These are phyloP conservation scores for Penicillium crustosum DNA, from an alignment of 2,329 filamentous ascomycete species.

Conservation along the genomic window DNA sequence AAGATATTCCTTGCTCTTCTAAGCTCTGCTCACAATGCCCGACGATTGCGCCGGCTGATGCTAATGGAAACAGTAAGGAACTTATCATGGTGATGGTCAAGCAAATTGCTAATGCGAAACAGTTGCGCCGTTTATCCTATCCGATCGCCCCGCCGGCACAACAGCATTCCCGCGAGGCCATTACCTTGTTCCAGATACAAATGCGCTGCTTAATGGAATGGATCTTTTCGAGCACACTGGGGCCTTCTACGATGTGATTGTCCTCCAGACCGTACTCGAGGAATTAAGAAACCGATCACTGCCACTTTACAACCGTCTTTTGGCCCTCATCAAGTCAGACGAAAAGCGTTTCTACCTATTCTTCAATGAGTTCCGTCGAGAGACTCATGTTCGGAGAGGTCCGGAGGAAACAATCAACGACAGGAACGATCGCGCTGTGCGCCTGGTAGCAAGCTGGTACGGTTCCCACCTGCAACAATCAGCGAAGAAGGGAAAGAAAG, in stretches of 20 bases:
- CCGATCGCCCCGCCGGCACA: slow-evolving; percentile 81
- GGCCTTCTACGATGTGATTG: slow-evolving; percentile 94
- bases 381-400: slow-evolving; percentile 78
- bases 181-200: slow-evolving; percentile 94
- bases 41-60: slow-evolving; percentile 72
- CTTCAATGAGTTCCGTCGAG: slow-evolving; percentile 95
- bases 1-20: slow-evolving; percentile 96
- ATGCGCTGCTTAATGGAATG: slow-evolving; percentile 93
- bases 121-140: slow-evolving; percentile 84
- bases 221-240: slow-evolving; percentile 91
- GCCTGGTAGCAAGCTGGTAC: slow-evolving; percentile 88
- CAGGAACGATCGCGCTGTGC: slow-evolving; percentile 88
- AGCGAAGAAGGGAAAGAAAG: slow-evolving; percentile 53
- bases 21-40: slow-evolving; percentile 78
- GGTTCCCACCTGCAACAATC: slow-evolving; percentile 70
- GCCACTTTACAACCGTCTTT: slow-evolving; percentile 89
- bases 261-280: slow-evolving; percentile 93
- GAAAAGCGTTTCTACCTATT: slow-evolving; percentile 98
- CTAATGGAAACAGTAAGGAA: slow-evolving; percentile 67
- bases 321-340: slow-evolving; percentile 88
- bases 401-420: slow-evolving; percentile 89
- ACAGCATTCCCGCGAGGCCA: slow-evolving; percentile 81
- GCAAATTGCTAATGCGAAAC: slow-evolving; percentile 23
- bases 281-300: slow-evolving; percentile 92
- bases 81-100: slow-evolving; percentile 2